Percentiles rank a stretch among this genome's conserved stretches.
Conservation (phyloP, 192 early-diverging fungal genomes). For the Glomus cerebriforme region DNA sequence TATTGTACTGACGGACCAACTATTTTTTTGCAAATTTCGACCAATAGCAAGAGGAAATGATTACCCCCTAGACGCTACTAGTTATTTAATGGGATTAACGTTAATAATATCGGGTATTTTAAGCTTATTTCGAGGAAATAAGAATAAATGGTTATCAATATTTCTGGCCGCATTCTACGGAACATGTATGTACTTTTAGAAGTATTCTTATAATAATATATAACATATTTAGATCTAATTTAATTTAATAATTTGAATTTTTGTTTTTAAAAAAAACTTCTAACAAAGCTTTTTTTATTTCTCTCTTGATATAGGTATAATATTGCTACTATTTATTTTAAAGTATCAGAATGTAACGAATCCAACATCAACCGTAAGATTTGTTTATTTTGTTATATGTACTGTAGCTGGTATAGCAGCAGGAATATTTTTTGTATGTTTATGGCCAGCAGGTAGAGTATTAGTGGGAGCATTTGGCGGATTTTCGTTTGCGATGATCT, state of each 20-base stretch:
- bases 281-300: conserved; percentile 1
- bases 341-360: conserved; percentile 28
- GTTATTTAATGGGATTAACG: conserved; percentile 24
- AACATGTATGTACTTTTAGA: not conserved
- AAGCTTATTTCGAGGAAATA: conserved; percentile 23
- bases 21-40: not conserved
- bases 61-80: conserved; percentile 27
- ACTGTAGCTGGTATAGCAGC: not conserved
- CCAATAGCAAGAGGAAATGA: conserved; percentile 25
- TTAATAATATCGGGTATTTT: conserved; percentile 6
- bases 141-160: conserved; percentile 30
- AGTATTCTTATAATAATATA: not conserved
- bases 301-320: conserved; percentile 13
- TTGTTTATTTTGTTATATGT: conserved; percentile 27
- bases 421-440: conserved; percentile 24
- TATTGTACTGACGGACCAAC: not conserved
- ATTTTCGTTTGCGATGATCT: not conserved
- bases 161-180: conserved; percentile 18
- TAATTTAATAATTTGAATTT: not conserved
- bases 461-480: conserved; percentile 26
- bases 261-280: not conserved
- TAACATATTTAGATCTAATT: not conserved
- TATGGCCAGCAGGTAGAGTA: conserved; percentile 26
- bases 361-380: not conserved
- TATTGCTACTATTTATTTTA: conserved; percentile 24